Evolutionary conservation across 2,329 filamentous ascomycete genomes (phyloP).

Genomic region (Stachybotrys elegans): DNA sequence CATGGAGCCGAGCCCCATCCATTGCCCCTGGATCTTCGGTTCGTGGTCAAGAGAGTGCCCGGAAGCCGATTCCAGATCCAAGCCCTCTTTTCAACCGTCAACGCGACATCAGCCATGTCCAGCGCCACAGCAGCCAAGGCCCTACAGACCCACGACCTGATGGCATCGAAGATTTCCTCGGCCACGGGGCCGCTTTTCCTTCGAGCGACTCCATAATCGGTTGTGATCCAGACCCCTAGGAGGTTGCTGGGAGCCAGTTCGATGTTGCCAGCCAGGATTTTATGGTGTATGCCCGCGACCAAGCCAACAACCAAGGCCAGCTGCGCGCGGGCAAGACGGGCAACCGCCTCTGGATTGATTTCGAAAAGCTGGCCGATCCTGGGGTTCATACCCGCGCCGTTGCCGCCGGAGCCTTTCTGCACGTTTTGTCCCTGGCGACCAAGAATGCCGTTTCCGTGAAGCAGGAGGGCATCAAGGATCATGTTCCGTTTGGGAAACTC

Average conservation of each 20-base stretch:
- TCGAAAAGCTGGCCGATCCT: constrained; percentile 65
- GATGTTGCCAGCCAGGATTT: constrained; percentile 43
- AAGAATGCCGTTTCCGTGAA: constrained; percentile 57
- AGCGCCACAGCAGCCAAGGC: constrained; percentile 39
- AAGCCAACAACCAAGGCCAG: constrained; percentile 25
- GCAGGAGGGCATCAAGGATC: constrained; percentile 44
- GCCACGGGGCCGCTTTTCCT: constrained; percentile 21
- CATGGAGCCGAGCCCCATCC: constrained; percentile 47
- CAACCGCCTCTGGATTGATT: constrained; percentile 49
- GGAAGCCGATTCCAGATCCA: constrained; percentile 24
- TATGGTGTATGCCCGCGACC: constrained; percentile 34
- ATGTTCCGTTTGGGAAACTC: constrained; percentile 41
- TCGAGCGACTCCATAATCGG: constrained; percentile 22
- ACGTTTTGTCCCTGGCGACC: constrained; percentile 65
- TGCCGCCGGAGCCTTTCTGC: constrained; percentile 71
- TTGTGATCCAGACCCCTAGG: background rate
- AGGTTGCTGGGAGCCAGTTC: constrained; percentile 17
- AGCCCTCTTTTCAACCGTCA: constrained; percentile 33
- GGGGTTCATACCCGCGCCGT: constrained; percentile 49
- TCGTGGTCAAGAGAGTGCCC: constrained; percentile 32
- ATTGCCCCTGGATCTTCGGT: constrained; percentile 40
- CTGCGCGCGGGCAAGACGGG: constrained; percentile 24
- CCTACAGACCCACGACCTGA: background rate
- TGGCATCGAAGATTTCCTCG: too few relatives aligned
- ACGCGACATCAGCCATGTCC: constrained; percentile 32